phyloP scores from a whole-genome alignment of 2,329 filamentous ascomycete species.

The Alternaria alternata region DNA sequence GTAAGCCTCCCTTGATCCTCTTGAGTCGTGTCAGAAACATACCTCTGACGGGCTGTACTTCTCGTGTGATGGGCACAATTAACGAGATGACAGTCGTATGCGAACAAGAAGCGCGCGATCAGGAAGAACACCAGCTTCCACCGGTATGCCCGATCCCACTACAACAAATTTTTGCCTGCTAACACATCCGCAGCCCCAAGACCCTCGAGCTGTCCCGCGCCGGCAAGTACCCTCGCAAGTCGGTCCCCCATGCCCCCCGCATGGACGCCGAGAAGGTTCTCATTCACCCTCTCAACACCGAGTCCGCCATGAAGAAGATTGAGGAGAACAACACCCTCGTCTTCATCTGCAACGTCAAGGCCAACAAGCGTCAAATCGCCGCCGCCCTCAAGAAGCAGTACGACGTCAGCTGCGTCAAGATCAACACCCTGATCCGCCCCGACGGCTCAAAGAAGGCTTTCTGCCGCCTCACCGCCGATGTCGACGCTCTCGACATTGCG shows the following conservation, averaged over 20 bases:
- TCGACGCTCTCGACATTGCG: conserved; percentile 98
- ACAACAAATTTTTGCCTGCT: conserved; percentile 3
- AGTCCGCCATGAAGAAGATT: conserved; percentile 99
- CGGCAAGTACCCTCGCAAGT: conserved; percentile 97
- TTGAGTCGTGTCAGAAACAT: conserved; percentile 59
- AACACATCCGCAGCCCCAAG: conserved; percentile 69
- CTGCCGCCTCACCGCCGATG: conserved; percentile 91
- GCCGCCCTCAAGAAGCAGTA: conserved; percentile 98
- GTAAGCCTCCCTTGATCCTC: conserved; percentile 67
- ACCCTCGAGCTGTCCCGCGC: conserved; percentile 88
- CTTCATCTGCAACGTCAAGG: conserved; percentile 89
- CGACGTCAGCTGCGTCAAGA: conserved; percentile 97
- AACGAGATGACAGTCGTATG: conserved; percentile 65
- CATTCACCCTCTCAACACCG: conserved; percentile 97
- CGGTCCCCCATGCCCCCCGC: conserved; percentile 84
- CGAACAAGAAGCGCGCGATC: conserved; percentile 92
- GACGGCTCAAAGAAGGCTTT: conserved; percentile 99
- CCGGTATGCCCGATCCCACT: conserved; percentile 55
- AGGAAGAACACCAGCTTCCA: conserved; percentile 93
- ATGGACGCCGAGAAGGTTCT: conserved; percentile 98
- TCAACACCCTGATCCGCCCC: conserved; percentile 98
- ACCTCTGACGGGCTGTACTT: conserved; percentile 62
- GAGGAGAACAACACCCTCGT: conserved; percentile 99
- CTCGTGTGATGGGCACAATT: conserved; percentile 49
- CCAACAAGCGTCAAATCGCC: conserved; percentile 99